A percentile compares a stretch with the other conserved stretches of the same genome.
These are phyloP conservation scores for Fusarium miscanthi DNA, from an alignment of 2,329 filamentous ascomycete species.

Conservation along the genomic window DNA sequence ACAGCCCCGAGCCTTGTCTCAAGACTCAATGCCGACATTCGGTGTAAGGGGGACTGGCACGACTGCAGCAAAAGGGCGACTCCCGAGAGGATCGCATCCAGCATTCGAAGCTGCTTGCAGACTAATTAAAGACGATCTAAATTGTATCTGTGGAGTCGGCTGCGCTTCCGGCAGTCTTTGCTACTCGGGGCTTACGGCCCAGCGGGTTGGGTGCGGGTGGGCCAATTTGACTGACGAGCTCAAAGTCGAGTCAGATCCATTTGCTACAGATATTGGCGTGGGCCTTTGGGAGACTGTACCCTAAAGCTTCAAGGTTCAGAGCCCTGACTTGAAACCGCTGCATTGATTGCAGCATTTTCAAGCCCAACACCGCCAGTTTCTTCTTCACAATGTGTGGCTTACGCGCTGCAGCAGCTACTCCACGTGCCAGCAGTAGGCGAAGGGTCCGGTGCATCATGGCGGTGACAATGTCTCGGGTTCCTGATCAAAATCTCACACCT, in stretches of 20 bases:
- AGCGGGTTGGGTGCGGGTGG: conserved; percentile 45
- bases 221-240: conserved; percentile 29
- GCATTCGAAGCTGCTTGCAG: conserved; percentile 25
- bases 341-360: conserved; percentile 23
- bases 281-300: conserved; percentile 2
- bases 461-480: conserved; percentile 48
- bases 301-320: conserved; percentile 22
- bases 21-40: conserved; percentile 27
- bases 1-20: conserved; percentile 21
- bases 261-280: conserved; percentile 2
- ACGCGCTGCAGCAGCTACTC: conserved; percentile 34
- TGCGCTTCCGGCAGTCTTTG: conserved; percentile 47
- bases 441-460: conserved; percentile 38
- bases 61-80: conserved; percentile 23
- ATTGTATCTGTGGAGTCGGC: conserved; percentile 46
- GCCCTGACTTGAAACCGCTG: conserved; percentile 41
- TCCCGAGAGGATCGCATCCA: conserved; percentile 28
- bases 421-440: conserved; percentile 39
- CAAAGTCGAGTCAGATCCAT: conserved; percentile 40
- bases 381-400: conserved; percentile 41
- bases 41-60: conserved; percentile 19
- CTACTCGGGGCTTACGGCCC: conserved; percentile 45
- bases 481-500: conserved; percentile 37
- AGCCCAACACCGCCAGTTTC: conserved; percentile 44
- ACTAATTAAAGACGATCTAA: conserved; percentile 33